Base-by-base conservation (phyloP, 116 monocot species). In the Thalassia testudinum region DNA sequence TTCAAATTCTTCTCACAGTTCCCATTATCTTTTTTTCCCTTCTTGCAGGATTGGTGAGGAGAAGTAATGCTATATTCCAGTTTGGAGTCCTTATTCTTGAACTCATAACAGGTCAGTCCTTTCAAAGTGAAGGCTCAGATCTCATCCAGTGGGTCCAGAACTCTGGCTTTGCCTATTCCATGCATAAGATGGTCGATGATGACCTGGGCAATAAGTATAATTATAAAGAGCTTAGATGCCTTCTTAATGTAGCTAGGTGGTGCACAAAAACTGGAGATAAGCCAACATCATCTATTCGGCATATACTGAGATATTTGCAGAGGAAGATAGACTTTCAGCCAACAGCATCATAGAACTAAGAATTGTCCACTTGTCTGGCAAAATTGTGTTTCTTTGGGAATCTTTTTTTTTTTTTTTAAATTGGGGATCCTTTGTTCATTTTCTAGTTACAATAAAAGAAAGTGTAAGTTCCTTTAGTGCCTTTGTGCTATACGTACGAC, bases 151-250 rank as follows among this genome's bases (percentile, higher is more conserved):
- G 92, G 86, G 68, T 92, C 43, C 86, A 87, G 56, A 66, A 78
- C 19, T 73, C 92, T 1, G 67, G 66, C n/a, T 66, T 78, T 59
- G 43, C 67, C 6, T 63, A 28, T 42, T 75, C 80, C 11, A 75
- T 87, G 75, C 70, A 87, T 63, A 70, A 69, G 21, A 93, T 87
- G 92, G 87, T 93, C 29, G 92, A 93, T 63, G 72, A 72, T 44
- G 92, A 93, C 68, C 83, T 93, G 37, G 92, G 92, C 19, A 70
- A 72, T n/a, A 56, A 44, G 40, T 87, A 87, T 58, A 61, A 83
- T 65, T 66, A 68, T 18, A 62, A 62, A 22, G 80, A 93, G 64
- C 87, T 93, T 8, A 77, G 62, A 47, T 66, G 75, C 61, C 75
- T 93, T 63, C 66, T 93, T 3, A 55, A 53, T 22, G 45, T 82